Evolutionary conservation across 2,329 filamentous ascomycete species (phyloP), one percentile per base, ranked within the genome.

Genomic region (Domatiomyces globalis): DNA sequence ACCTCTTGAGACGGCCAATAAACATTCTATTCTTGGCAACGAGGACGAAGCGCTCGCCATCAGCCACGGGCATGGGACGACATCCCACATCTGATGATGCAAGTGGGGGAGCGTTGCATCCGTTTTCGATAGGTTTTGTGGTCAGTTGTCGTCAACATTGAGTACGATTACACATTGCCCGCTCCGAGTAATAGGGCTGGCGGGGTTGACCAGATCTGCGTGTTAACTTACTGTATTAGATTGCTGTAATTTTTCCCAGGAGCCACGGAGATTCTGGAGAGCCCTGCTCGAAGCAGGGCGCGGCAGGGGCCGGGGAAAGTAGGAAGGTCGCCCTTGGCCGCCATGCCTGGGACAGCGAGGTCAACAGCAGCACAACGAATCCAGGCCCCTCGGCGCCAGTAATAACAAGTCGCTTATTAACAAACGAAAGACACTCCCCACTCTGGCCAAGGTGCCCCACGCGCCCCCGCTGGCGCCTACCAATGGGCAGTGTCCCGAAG

Each of bases 401-500:
- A 29, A 33, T 12, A 7, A 5, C 8, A 15, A 39, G 33, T 39
- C 33, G 33, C 33, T 39, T 39, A 39, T 39, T 39, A 39, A 39
- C 33, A 39, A 25, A 25, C 22, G 3, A 25, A 25, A 25, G 22
- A 39, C 33, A 39, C 33, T 15, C 33, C 33, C 10, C 33, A 15
- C 33, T 39, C 4, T 15, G 33, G 29, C 29, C 12, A 10, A 39
- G 55, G 8, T 49, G 36, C 56, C n/a, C 49, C 54, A 36, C 55
- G 54, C 1, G 53, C 55, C 39, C 42, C 49, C 33, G 51, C 55
- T 29, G 54, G 54, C 18, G 51, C 51, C 17, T 57, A 39, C 33
- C 33, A 39, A 39, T 39, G 33, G 33, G 33, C 33, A 39, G 33
- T 39, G 33, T 39, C 33, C 33, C 33, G 33, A 39, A 4, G 10